These are phyloP conservation scores for Yamadazyma scolyti DNA, from an alignment of 805 yeast genomes.

Conservation along the genomic window DNA sequence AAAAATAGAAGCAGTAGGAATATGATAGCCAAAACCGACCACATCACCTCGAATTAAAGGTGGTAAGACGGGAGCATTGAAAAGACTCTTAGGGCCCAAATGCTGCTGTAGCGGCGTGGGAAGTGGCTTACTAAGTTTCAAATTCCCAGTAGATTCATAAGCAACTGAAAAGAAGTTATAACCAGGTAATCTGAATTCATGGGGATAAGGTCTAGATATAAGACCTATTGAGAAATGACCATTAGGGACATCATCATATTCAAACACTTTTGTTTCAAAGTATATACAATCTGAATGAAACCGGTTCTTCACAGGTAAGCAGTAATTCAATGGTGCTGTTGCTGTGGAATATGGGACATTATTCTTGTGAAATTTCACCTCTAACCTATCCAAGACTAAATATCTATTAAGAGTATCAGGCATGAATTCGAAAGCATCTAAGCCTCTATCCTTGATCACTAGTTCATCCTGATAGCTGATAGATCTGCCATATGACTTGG, in stretches of 20 bases:
- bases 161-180: slow-evolving; percentile 65
- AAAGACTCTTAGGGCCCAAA: slow-evolving; percentile 35
- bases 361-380: slow-evolving; percentile 31
- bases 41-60: slow-evolving; percentile 51
- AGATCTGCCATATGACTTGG: slow-evolving; percentile 30
- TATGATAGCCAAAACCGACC: slow-evolving; percentile 52
- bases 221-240: slow-evolving; percentile 63
- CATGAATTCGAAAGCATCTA: slow-evolving; percentile 37
- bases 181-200: slow-evolving; percentile 68
- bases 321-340: slow-evolving; percentile 35
- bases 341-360: slow-evolving; percentile 38
- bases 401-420: slow-evolving; percentile 26
- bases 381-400: slow-evolving; percentile 38
- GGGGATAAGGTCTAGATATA: slow-evolving; percentile 70
- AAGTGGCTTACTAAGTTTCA: slow-evolving; percentile 64
- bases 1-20: slow-evolving; percentile 46
- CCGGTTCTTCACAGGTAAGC: slow-evolving; percentile 35
- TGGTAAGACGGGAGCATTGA: slow-evolving; percentile 46
- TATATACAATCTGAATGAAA: slow-evolving; percentile 45
- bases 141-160: slow-evolving; percentile 69
- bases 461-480: slow-evolving; percentile 25
- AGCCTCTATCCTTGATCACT: slow-evolving; percentile 33
- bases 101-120: slow-evolving; percentile 45
- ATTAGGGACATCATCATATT: slow-evolving; percentile 28
- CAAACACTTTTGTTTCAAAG: slow-evolving; percentile 52